Percentiles rank a stretch among this genome's conserved stretches.
phyloP scores from a whole-genome alignment of 805 yeast species.

The Candida tallmaniae region DNA sequence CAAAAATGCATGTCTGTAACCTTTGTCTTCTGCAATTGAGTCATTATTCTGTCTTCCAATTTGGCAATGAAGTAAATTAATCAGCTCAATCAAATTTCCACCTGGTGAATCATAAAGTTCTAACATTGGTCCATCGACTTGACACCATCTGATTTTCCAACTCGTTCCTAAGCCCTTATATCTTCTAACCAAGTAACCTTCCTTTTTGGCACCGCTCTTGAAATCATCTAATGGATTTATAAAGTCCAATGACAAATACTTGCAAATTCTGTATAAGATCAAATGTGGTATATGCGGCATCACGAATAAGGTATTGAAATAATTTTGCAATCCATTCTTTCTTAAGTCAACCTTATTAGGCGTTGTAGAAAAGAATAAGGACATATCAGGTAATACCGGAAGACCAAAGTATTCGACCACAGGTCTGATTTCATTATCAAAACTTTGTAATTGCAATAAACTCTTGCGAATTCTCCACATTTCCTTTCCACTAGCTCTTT shows the following conservation, averaged over 20 bases:
- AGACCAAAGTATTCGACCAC: constrained; percentile 47
- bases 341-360: constrained; percentile 67
- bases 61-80: constrained; percentile 47
- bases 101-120: constrained; percentile 55
- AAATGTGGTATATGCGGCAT: constrained; percentile 56
- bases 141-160: constrained; percentile 72
- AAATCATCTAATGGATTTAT: constrained; percentile 54
- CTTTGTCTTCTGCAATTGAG: constrained; percentile 41
- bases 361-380: constrained; percentile 50
- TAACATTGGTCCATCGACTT: constrained; percentile 54
- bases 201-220: constrained; percentile 51
- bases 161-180: constrained; percentile 57
- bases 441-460: constrained; percentile 51
- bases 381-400: constrained; percentile 62
- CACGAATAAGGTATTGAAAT: constrained; percentile 52
- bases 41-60: constrained; percentile 49
- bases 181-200: constrained; percentile 61
- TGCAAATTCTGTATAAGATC: constrained; percentile 51
- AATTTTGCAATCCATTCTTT: constrained; percentile 50
- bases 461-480: constrained; percentile 73
- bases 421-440: constrained; percentile 60
- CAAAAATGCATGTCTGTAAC: constrained; percentile 58
- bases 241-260: constrained; percentile 63
- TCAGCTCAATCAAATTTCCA: constrained; percentile 50
- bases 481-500: constrained; percentile 56